Evolutionary conservation across 345 rosid genomes (phyloP), one percentile per base, ranked within the genome.

Genomic region (Arabidopsis arenosa): DNA sequence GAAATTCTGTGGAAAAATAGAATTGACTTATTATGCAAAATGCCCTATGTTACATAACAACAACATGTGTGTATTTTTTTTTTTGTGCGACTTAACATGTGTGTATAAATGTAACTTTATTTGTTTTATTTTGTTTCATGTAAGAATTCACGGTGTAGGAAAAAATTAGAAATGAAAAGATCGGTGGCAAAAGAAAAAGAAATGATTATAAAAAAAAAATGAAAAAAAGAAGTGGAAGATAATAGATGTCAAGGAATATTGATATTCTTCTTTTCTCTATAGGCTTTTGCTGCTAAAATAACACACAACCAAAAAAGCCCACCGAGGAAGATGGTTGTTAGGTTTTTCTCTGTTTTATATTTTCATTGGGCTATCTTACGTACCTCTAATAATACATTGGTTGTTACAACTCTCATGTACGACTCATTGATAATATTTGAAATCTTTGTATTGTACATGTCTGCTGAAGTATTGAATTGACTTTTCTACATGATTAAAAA

Each of bases 251-350:
- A 69, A 18, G 54, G 63, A 56, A 56, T 55, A 56, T 41, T 9
- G 21, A 45, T 68, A 68, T 41, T 28, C 21, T 44, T 70, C 12
- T 56, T 60, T 70, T 57, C 33, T 14, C 23, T 35, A 49, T 35
- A 68, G 41, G 18, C n/a, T 51, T 55, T 41, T 41, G 10, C 33
- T 43, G 11, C 53, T 12, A 56, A 66, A 32, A 40, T 43, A 63
- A 41, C 11, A 14, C 67, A 7, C 67, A 43, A 26, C 52, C 40
- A 32, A 12, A 32, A 11, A 35, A 53, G 47, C 56, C 63, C 51
- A 45, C 48, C 69, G 53, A 36, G 32, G 23, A 17, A 21, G 53
- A 35, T 73, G 35, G 45, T 63, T 32, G 54, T 18, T 30, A 53
- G 44, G 37, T 55, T 18, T 18, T 53, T 53, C 55, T 17, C 36